Evolutionary conservation across 2,329 filamentous ascomycete species (phyloP).

Genomic region (Dothiorella sarmentorum): DNA sequence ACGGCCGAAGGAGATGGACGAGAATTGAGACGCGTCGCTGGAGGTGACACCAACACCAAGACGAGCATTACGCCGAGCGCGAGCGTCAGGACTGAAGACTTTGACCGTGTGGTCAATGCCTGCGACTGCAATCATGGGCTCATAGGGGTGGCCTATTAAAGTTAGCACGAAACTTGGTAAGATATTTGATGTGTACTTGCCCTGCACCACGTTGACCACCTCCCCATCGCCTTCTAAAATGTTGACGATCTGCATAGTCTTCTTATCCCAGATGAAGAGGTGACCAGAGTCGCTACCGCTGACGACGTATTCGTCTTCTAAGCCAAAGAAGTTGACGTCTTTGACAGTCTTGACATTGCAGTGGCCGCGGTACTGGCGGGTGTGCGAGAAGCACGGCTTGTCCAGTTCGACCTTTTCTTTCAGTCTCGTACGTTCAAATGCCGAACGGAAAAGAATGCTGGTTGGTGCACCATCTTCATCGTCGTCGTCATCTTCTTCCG

Average conservation of each 20-base stretch:
- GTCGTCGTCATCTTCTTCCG: conserved; percentile 31
- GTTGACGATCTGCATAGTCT: conserved; percentile 59
- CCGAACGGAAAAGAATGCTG: conserved; percentile 44
- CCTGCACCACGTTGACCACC: conserved; percentile 67
- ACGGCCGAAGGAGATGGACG: conserved; percentile 35
- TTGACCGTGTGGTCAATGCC: conserved; percentile 68
- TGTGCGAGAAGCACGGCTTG: conserved; percentile 55
- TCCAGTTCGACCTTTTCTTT: conserved; percentile 53
- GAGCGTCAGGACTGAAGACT: conserved; percentile 61
- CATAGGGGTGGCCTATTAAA: conserved; percentile 58
- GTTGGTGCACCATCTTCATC: conserved; percentile 33
- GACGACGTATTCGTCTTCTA: conserved; percentile 66
- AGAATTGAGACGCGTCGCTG: conserved; percentile 41
- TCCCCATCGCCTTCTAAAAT: conserved; percentile 65
- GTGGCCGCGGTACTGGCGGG: conserved; percentile 58
- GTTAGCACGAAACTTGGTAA: background rate
- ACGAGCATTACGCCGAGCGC: conserved; percentile 55
- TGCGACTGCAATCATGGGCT: conserved; percentile 62
- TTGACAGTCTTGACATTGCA: conserved; percentile 67
- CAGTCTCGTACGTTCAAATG: conserved; percentile 46
- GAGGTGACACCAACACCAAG: conserved; percentile 57
- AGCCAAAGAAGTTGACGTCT: conserved; percentile 65
- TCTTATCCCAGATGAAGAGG: conserved; percentile 66
- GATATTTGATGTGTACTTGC: conserved; percentile 31
- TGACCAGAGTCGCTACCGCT: conserved; percentile 65